Evolutionary conservation across 2,329 filamentous ascomycete genomes (phyloP), one percentile per base, ranked within the genome.

Genomic region (Teratosphaeria epicoccoides): DNA sequence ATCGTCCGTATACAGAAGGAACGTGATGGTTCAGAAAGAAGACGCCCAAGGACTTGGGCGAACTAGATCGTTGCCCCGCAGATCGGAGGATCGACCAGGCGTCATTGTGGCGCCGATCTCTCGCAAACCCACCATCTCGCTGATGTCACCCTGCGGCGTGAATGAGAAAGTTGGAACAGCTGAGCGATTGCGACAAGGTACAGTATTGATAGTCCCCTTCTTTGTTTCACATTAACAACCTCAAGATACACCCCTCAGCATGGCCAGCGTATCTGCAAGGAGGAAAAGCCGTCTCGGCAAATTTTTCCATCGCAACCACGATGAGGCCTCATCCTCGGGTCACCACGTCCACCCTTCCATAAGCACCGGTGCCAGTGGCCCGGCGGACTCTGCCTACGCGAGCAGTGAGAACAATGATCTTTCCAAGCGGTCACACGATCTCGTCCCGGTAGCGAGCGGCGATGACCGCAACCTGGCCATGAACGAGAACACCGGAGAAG

Each of bases 401-500:
- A 52, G 46, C 50, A 52, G 50, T 17, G 37, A 25, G n/a, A 28
- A 10, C 10, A 11, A 24, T 24, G 37, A 29, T 2, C 29, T 40
- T 23, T 49, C 46, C 24, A 48, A 48, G 20, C 24, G 24, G 7
- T 25, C 59, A 14, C 55, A 61, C 46, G 61, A 65, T 37, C 55
- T 55, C 28, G 61, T 61, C 4, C 60, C 61, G 17, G 55, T 64
- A 17, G 53, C 58, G 26, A 59, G 59, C 22, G 49, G 44, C 17
- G 52, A 57, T 26, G 61, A 63, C 25, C 56, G 63, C 20, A 61
- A 60, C 25, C 52, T 65, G 20, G 61, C 61, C 2, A 28, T 62
- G 40, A 62, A 65, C 46, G 56, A 55, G 40, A 49, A 48, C 7
- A 65, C 61, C 6, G 63, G 63, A 33, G 57, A 63, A 40, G 62